These are phyloP conservation scores for Aurinia saxatilis DNA, from an alignment of 345 rosid genomes.

Conservation along the genomic window DNA sequence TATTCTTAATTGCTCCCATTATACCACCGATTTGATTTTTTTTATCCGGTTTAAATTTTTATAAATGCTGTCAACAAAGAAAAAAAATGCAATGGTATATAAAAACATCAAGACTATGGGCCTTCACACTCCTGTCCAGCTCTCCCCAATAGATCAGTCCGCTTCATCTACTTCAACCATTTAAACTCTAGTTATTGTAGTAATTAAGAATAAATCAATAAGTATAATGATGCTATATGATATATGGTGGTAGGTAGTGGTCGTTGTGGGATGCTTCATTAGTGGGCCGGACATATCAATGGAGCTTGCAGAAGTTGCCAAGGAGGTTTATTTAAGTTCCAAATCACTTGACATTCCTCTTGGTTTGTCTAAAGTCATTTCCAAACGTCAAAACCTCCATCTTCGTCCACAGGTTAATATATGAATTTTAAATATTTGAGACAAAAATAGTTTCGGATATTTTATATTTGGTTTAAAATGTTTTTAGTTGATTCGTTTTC, in stretches of 20 bases:
- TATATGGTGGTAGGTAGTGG: constrained; percentile 51
- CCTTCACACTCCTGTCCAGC: no score
- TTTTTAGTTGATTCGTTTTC: not conserved
- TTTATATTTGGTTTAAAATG: not conserved
- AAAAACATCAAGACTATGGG: no score
- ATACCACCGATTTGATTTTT: no score
- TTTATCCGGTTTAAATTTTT: no score
- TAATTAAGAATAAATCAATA: no score
- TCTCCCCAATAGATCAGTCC: no score
- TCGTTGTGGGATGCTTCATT: constrained; percentile 60
- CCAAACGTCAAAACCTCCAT: constrained; percentile 44
- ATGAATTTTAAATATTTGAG: no score
- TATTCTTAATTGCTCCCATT: no score
- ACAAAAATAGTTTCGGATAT: not conserved
- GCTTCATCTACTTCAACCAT: no score
- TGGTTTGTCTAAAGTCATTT: constrained; percentile 61
- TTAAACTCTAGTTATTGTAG: no score
- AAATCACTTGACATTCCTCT: constrained; percentile 41
- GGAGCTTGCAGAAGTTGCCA: constrained; percentile 65
- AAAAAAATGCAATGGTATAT: no score
- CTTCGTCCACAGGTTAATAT: constrained; percentile 50
- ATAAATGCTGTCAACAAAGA: no score
- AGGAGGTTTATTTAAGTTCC: constrained; percentile 62
- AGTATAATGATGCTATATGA: not conserved
- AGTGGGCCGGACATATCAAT: constrained; percentile 88